Evolutionary conservation across 306 rosid genomes (phyloP), one percentile per base, ranked within the genome.

Genomic region (Corylus avellana): DNA sequence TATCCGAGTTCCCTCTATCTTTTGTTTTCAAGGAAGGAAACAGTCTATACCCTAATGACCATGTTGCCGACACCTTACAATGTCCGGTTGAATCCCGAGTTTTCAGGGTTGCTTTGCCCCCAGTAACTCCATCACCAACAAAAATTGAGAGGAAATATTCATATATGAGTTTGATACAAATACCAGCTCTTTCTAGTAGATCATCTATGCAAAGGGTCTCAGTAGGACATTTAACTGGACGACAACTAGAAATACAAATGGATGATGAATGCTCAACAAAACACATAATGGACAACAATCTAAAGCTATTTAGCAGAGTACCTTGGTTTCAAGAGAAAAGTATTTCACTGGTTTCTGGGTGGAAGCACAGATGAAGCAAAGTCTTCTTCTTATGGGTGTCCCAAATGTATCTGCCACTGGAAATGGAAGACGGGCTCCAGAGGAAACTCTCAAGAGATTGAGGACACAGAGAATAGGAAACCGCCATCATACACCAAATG

Each of bases 1-100:
- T 29, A 72, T 69, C 78, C 50, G 39, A 83, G 49, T 32, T 81
- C 84, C 53, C 83, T 77, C 84, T 57, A 8, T 78, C 59, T 77
- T 80, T 83, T 1, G 68, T 84, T 63, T 86, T 48, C 90, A 79
- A 82, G 85, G 79, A 78, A 77, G 74, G 88, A 78, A 85, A 86
- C 77, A 47, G 70, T 75, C 48, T 39, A 81, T 80, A 74, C 85
- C 74, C 49, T 70, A 70, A 1, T 54, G 53, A 0, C 48, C 8
- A 42, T 0, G 35, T 72, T 58, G 22, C 44, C 68, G 83, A 58
- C 46, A 73, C 86, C 70, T 77, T 82, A 74, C 78, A 54, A 86
- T 62, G 77, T 81, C 83, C 79, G 85, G 81, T n/a, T 72, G 13
- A 77, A 59, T 27, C 64, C 4, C 4, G 14, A 25, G 16, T n/a